Conservation (phyloP, 306 rosid species). For the Begonia masoniana region DNA sequence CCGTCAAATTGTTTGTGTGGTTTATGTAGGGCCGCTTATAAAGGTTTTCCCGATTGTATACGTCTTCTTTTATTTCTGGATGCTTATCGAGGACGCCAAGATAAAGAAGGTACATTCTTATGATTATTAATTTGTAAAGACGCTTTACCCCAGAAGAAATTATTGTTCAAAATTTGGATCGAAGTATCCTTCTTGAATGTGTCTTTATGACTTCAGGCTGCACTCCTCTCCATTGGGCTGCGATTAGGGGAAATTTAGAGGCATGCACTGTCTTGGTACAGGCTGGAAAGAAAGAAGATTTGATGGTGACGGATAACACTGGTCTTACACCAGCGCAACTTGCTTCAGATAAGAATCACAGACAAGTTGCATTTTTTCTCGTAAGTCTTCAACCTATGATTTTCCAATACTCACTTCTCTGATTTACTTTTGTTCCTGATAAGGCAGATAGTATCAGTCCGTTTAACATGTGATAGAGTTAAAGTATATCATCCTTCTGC, state of each 20-base stretch:
- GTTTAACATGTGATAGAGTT: no score
- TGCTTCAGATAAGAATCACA: constrained; percentile 88
- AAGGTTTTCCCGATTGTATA: constrained; percentile 91
- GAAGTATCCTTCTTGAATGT: constrained; percentile 3
- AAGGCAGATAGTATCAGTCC: neutral
- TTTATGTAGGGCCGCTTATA: constrained; percentile 92
- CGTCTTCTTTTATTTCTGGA: constrained; percentile 90
- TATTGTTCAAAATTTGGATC: no score
- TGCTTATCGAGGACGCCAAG: constrained; percentile 83
- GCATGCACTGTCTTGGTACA: constrained; percentile 95
- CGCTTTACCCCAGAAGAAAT: no score
- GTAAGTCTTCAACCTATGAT: constrained; percentile 44
- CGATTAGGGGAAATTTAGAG: constrained; percentile 90
- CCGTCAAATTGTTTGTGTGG: constrained; percentile 4
- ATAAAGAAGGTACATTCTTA: constrained; percentile 62
- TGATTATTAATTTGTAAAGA: no score
- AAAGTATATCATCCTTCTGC: neutral
- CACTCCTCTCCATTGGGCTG: constrained; percentile 99
- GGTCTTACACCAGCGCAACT: constrained; percentile 99
- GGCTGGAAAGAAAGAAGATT: constrained; percentile 96
- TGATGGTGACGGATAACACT: constrained; percentile 77
- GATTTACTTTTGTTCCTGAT: neutral
- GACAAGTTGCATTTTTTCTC: constrained; percentile 99
- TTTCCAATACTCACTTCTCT: constrained; percentile 14
- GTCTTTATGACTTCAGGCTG: constrained; percentile 47